Evolutionary conservation across 2,329 filamentous ascomycete species (phyloP).

Genomic region (Trichoderma gracile): DNA sequence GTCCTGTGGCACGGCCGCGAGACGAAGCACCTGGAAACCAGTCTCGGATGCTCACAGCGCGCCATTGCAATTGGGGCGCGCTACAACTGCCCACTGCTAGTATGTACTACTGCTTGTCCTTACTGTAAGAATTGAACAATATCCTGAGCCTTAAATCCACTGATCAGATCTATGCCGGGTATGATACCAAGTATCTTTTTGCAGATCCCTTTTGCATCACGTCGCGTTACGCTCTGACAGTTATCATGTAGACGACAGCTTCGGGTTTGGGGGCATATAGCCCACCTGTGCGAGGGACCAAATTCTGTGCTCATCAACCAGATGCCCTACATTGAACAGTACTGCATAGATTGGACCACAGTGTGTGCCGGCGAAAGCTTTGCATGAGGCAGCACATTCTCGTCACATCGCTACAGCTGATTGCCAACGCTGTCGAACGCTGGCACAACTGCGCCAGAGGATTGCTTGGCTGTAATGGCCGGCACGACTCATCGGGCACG

Average conservation of each 20-base stretch:
- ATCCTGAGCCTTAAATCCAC: neutral
- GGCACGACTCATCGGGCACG: neutral
- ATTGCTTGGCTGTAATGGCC: constrained; percentile 7
- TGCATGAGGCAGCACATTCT: neutral
- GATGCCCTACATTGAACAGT: neutral
- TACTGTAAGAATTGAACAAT: neutral
- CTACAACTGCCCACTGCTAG: too few species aligned
- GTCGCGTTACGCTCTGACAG: too few species aligned
- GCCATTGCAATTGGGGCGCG: neutral
- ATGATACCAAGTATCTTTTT: neutral
- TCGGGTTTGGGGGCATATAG: too few species aligned
- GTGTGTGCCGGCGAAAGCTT: neutral
- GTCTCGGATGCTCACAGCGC: neutral
- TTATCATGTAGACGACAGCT: too few species aligned
- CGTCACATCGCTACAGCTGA: neutral
- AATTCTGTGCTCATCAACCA: neutral
- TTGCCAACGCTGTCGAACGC: neutral
- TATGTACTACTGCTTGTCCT: too few species aligned
- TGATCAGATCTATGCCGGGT: neutral
- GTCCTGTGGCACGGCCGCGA: constrained; percentile 1
- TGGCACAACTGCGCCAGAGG: constrained; percentile 1
- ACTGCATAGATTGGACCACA: neutral
- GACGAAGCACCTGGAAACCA: neutral
- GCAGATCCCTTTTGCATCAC: neutral
- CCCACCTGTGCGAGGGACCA: too few species aligned